Percentiles rank a stretch among this genome's conserved stretches.
phyloP scores from a whole-genome alignment of 306 rosid species.

The Carpinus fangiana region DNA sequence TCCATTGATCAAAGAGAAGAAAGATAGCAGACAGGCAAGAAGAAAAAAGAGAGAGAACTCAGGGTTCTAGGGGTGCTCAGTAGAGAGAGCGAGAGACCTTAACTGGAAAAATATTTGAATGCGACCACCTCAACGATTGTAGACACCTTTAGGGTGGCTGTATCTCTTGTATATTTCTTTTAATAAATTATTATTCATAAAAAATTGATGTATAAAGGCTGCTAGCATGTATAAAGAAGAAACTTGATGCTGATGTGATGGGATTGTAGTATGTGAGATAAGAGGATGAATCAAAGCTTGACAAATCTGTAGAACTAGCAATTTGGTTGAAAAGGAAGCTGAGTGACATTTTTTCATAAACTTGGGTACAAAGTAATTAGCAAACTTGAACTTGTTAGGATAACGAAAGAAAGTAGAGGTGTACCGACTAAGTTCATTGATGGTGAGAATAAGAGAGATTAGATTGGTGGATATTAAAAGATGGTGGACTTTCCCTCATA shows the following conservation, averaged over 20 bases:
- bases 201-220: not conserved
- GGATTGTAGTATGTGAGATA: not conserved
- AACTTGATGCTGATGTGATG: not conserved
- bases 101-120: too few species aligned
- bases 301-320: not conserved
- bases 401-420: too few species aligned
- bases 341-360: not conserved
- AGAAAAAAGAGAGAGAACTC: too few species aligned
- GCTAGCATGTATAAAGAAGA: not conserved
- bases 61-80: too few species aligned
- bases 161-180: too few species aligned
- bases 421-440: too few species aligned
- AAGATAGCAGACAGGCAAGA: too few species aligned
- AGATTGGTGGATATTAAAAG: not conserved
- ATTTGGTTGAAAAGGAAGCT: not conserved
- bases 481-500: not conserved
- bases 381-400: not conserved
- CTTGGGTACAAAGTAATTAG: not conserved
- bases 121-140: too few species aligned
- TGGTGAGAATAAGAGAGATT: not conserved
- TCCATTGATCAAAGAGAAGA: too few species aligned
- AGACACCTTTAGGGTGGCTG: too few species aligned
- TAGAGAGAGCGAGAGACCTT: too few species aligned
- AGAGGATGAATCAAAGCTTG: not conserved
- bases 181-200: too few species aligned